Conservation (phyloP, 768 basidiomycete species). For the Boletus eberwhitei region DNA sequence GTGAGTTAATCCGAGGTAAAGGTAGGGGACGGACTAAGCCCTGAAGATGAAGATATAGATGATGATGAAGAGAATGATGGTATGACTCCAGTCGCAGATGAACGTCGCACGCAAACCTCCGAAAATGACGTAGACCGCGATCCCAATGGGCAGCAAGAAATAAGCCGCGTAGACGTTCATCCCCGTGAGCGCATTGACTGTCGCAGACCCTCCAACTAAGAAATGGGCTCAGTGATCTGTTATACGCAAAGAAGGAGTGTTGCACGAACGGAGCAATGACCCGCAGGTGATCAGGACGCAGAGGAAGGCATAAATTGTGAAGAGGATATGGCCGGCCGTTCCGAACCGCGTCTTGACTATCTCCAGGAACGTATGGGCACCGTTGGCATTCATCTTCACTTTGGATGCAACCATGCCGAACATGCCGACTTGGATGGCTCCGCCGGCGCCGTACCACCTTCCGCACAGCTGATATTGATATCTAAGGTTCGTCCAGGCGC, state of each 20-base stretch:
- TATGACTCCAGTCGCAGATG: slow-evolving; percentile 44
- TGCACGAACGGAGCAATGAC: slow-evolving; percentile 42
- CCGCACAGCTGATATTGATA: background rate
- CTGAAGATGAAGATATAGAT: slow-evolving; percentile 36
- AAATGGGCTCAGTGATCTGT: background rate
- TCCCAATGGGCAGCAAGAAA: slow-evolving; percentile 44
- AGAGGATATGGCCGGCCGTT: slow-evolving; percentile 44
- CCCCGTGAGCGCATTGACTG: slow-evolving; percentile 43
- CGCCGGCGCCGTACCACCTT: slow-evolving; percentile 52
- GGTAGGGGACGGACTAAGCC: slow-evolving; percentile 26
- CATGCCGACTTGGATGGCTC: slow-evolving; percentile 51
- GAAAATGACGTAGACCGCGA: slow-evolving; percentile 41
- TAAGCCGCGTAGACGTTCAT: slow-evolving; percentile 44
- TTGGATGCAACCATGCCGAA: slow-evolving; percentile 54
- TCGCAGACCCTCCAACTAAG: slow-evolving; percentile 44
- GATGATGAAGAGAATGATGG: slow-evolving; percentile 42
- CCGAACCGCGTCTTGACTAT: slow-evolving; percentile 51
- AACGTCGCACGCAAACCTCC: slow-evolving; percentile 46
- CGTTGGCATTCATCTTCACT: slow-evolving; percentile 58
- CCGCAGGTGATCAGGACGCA: slow-evolving; percentile 51
- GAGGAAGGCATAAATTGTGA: slow-evolving; percentile 50
- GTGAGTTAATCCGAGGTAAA: background rate
- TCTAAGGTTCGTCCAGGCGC: background rate
- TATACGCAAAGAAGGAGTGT: background rate
- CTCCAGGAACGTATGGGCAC: slow-evolving; percentile 57